Conservation (phyloP, 306 rosid species). For the Acmispon strigosus region DNA sequence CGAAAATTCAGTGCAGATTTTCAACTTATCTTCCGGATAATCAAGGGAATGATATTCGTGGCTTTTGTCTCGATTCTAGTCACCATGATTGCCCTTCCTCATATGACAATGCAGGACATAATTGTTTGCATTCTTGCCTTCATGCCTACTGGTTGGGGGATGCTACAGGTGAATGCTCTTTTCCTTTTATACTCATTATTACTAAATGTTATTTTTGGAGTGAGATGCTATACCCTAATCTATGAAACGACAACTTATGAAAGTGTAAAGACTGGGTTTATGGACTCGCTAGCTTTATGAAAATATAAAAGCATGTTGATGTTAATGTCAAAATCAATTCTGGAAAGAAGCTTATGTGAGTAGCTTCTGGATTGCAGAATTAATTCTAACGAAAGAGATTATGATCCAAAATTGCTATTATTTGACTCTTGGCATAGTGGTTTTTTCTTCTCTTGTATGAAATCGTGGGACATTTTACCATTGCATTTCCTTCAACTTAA, state of each 20-base stretch:
- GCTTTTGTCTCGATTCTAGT: conserved; percentile 75
- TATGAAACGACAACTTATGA: background rate
- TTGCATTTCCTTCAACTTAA: too few relatives aligned
- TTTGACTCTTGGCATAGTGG: too few relatives aligned
- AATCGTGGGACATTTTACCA: too few relatives aligned
- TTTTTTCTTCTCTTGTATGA: too few relatives aligned
- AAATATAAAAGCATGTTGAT: too few relatives aligned
- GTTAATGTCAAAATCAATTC: too few relatives aligned
- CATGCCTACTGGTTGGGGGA: conserved; percentile 99
- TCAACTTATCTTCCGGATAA: conserved; percentile 87
- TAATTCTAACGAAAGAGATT: too few relatives aligned
- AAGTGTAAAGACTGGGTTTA: too few relatives aligned
- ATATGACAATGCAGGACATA: conserved; percentile 81
- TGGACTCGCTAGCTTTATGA: too few relatives aligned
- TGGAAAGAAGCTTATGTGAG: too few relatives aligned
- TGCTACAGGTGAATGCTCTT: conserved; percentile 63
- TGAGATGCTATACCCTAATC: background rate
- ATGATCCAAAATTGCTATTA: too few relatives aligned
- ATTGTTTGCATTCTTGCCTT: conserved; percentile 95
- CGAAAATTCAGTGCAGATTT: conserved; percentile 81
- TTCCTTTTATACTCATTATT: background rate
- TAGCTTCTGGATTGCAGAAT: too few relatives aligned
- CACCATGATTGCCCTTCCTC: conserved; percentile 77
- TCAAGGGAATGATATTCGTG: conserved; percentile 86
- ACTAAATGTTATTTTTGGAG: background rate